phyloP scores from a whole-genome alignment of 495 filamentous ascomycete species.

The Neurospora sp. region DNA sequence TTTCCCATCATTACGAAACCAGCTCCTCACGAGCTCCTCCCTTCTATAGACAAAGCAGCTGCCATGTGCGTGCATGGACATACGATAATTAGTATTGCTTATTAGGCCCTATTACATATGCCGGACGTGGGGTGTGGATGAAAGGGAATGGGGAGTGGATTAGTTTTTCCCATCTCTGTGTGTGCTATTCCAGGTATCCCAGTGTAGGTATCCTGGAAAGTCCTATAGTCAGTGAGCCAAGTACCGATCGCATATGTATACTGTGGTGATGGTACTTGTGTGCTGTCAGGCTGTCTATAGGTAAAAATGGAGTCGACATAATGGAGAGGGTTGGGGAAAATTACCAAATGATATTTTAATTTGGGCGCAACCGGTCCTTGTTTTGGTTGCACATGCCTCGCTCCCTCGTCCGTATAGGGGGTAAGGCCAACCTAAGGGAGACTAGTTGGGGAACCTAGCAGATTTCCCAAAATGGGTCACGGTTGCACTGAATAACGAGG shows the following conservation, averaged over 20 bases:
- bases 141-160: neutral
- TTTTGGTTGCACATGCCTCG: neutral
- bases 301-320: neutral
- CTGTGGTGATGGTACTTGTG: neutral
- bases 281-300: neutral
- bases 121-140: neutral
- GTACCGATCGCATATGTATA: neutral
- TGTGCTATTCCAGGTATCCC: neutral
- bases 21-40: neutral
- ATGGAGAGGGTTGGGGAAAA: neutral
- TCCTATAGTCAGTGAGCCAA: neutral
- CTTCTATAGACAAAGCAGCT: neutral
- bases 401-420: neutral
- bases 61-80: neutral
- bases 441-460: neutral
- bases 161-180: neutral
- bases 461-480: neutral
- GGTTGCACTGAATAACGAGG: neutral
- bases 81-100: neutral
- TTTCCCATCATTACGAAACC: neutral
- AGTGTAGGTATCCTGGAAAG: neutral
- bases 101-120: neutral
- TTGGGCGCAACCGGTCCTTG: neutral
- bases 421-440: neutral
- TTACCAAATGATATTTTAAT: neutral